Conservation (phyloP, 1,284 basidiomycete genomes). For the Sporisorium graminicola region DNA sequence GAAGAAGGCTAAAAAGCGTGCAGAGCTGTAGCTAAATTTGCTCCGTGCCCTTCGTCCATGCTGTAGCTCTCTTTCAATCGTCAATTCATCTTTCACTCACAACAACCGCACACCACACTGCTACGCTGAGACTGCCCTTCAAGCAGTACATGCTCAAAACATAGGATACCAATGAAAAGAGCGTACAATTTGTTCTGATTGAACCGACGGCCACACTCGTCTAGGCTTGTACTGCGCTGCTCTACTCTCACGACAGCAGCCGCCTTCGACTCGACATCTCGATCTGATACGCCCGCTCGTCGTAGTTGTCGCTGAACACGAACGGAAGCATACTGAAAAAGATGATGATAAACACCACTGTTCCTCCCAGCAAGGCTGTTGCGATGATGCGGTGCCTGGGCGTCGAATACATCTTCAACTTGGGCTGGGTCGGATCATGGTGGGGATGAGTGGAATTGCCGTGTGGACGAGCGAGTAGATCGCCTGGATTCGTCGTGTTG, state of each 20-base stretch:
- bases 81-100: not conserved
- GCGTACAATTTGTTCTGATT: not conserved
- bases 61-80: too few species aligned
- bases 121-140: too few species aligned
- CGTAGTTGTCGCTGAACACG: slow-evolving; percentile 34
- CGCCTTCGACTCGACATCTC: slow-evolving; percentile 35
- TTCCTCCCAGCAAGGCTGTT: slow-evolving; percentile 38
- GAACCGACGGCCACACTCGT: not conserved
- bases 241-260: slow-evolving; percentile 18
- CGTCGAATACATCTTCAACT: slow-evolving; percentile 48
- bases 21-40: slow-evolving; percentile 11
- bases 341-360: slow-evolving; percentile 25
- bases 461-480: slow-evolving; percentile 21
- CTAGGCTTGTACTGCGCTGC: not conserved
- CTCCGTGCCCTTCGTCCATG: not conserved
- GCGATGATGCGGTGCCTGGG: slow-evolving; percentile 51
- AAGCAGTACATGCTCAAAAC: not conserved
- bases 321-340: slow-evolving; percentile 45
- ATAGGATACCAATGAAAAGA: not conserved
- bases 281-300: slow-evolving; percentile 21
- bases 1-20: slow-evolving; percentile 5
- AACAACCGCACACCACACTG: not conserved
- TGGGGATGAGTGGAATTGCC: not conserved
- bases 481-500: slow-evolving; percentile 53
- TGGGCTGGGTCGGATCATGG: slow-evolving; percentile 18